Base-by-base conservation (phyloP, 805 yeast genomes). In the Saturnispora silvae region DNA sequence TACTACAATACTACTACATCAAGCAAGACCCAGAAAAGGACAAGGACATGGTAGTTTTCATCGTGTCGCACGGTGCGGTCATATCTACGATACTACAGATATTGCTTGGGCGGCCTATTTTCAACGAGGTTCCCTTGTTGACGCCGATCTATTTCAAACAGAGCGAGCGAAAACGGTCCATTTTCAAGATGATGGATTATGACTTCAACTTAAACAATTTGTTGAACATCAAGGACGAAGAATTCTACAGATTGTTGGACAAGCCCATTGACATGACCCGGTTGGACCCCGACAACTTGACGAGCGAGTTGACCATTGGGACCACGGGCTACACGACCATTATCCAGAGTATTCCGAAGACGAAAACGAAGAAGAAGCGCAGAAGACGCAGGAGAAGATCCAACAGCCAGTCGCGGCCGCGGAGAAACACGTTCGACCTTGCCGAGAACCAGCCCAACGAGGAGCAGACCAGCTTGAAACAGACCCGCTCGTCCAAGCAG, bases 41-140 rank as follows among this genome's bases (percentile, higher is more conserved):
- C 25, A 53, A 53, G 30, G 49, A 60, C 26, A 52, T 60, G 3
- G 47, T 58, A 1, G 43, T 65, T 3, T 39, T 56, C 18, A 43
- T 66, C 13, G 51, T 66, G 42, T 53, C 68, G 4, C 71, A 66
- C 40, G 71, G 70, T 6, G 68, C 70, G 1, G 59, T 64, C 32
- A 63, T 64, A 10, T 55, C 67, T 15, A 52, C 63, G 17, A 42
- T 65, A 5, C 43, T 65, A 13, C 66, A 66, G 30, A 47, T 65
- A 24, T 35, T 66, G 4, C 36, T 61, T 31, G 58, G 59, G 13
- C 56, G 58, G 39, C 57, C 67, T 1, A 40, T 65, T 11, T 63
- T 56, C 46, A 56, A 51, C 37, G 70, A 66, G 40, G 55, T 65
- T 9, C 70, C 71, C 5, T 40, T 64, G 27, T 50, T 57, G 31